Evolutionary conservation across 495 filamentous ascomycete genomes (phyloP).

Genomic region (Xylaria bambusicola): DNA sequence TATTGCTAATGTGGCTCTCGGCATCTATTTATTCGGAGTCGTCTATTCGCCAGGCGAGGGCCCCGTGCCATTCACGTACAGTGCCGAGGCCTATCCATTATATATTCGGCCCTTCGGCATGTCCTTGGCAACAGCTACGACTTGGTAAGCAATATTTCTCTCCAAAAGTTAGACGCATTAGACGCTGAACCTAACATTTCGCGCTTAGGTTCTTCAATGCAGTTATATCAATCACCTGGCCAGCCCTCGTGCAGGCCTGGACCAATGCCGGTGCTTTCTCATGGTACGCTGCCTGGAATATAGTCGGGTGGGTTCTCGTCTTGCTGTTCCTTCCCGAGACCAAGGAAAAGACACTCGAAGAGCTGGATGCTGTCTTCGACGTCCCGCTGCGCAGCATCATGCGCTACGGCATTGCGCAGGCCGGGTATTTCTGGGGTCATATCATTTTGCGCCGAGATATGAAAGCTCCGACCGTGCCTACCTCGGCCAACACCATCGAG

Average conservation of each 20-base stretch:
- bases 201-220: slow-evolving; percentile 59
- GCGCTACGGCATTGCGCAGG: slow-evolving; percentile 41
- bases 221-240: slow-evolving; percentile 68
- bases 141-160: slow-evolving; percentile 41
- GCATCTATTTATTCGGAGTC: slow-evolving; percentile 74
- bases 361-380: slow-evolving; percentile 60
- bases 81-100: slow-evolving; percentile 76
- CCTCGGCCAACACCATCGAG: slow-evolving; percentile 18
- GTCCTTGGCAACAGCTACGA: slow-evolving; percentile 67
- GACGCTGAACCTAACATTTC: background rate
- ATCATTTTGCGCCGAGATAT: slow-evolving; percentile 52
- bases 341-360: slow-evolving; percentile 77
- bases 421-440: slow-evolving; percentile 53
- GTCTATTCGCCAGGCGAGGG: slow-evolving; percentile 81
- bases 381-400: slow-evolving; percentile 54
- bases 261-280: slow-evolving; percentile 62
- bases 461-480: slow-evolving; percentile 25
- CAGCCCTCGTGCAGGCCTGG: slow-evolving; percentile 55
- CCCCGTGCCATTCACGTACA: slow-evolving; percentile 83
- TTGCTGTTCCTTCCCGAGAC: slow-evolving; percentile 80
- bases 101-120: slow-evolving; percentile 73
- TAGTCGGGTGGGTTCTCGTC: slow-evolving; percentile 67
- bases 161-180: background rate
- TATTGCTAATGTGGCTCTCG: slow-evolving; percentile 63
- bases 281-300: slow-evolving; percentile 71